phyloP scores from a whole-genome alignment of 495 filamentous ascomycete genomes.

The Neurospora sp. region DNA sequence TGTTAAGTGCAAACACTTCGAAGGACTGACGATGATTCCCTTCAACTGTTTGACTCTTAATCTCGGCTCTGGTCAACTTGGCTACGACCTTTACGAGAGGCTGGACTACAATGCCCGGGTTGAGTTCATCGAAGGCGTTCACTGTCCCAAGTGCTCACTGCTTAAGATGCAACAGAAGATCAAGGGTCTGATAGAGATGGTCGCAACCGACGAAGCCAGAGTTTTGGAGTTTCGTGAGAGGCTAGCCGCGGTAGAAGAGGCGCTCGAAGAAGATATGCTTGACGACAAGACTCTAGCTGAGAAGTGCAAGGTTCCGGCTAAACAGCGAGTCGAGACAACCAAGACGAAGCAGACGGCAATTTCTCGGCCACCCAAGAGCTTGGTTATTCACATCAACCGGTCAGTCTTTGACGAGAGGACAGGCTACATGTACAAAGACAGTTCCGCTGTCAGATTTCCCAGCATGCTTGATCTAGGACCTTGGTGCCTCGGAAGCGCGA shows the following conservation, averaged over 20 bases:
- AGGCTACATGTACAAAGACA: conserved; percentile 71
- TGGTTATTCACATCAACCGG: conserved; percentile 83
- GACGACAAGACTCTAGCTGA: conserved; percentile 62
- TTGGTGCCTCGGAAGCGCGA: conserved; percentile 62
- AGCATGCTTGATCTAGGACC: conserved; percentile 57
- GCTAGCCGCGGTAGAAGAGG: conserved; percentile 52
- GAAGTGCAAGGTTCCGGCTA: conserved; percentile 63
- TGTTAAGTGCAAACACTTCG: conserved; percentile 72
- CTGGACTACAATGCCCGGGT: conserved; percentile 77
- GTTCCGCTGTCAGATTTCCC: conserved; percentile 67
- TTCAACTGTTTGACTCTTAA: conserved; percentile 92
- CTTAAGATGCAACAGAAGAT: conserved; percentile 34
- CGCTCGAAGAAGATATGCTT: conserved; percentile 71
- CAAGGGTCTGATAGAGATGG: conserved; percentile 24
- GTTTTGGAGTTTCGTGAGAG: conserved; percentile 30
- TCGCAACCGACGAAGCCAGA: conserved; percentile 8
- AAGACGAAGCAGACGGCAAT: conserved; percentile 88
- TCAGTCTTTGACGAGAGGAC: conserved; percentile 81
- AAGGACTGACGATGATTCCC: conserved; percentile 76
- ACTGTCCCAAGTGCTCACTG: conserved; percentile 87
- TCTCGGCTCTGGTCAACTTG: conserved; percentile 42
- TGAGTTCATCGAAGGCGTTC: conserved; percentile 76
- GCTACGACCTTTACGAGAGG: conserved; percentile 63
- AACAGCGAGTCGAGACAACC: conserved; percentile 55
- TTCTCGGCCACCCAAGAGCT: conserved; percentile 63